These are phyloP conservation scores for Diospyros kaki DNA, from an alignment of 148 eudicot genomes.

Conservation along the genomic window DNA sequence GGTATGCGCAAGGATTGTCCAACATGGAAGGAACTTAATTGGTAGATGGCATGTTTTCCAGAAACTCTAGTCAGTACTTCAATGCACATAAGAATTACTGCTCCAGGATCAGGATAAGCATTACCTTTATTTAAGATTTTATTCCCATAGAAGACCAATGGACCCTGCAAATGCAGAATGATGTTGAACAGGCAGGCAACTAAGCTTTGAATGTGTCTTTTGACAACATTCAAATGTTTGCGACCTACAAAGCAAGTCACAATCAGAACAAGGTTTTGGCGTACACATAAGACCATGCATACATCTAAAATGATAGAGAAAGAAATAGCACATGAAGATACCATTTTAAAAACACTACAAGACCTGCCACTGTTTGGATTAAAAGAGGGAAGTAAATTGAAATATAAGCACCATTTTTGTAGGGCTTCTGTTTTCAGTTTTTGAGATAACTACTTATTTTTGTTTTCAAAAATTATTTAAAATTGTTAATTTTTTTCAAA, in stretches of 20 bases:
- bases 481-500: too few species aligned
- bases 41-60: slow-evolving; percentile 62
- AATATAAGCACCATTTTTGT: too few species aligned
- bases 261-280: slow-evolving; percentile 7
- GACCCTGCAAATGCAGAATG: slow-evolving; percentile 73
- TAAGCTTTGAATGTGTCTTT: slow-evolving; percentile 46
- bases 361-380: not conserved
- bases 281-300: not conserved
- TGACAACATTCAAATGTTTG: slow-evolving; percentile 49
- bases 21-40: slow-evolving; percentile 48
- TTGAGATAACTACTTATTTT: too few species aligned
- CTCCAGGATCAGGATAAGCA: slow-evolving; percentile 70
- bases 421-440: too few species aligned
- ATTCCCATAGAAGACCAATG: slow-evolving; percentile 39
- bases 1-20: slow-evolving; percentile 67
- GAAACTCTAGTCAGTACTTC: slow-evolving; percentile 62
- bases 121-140: slow-evolving; percentile 14
- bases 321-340: not conserved
- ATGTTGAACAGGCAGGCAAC: slow-evolving; percentile 71
- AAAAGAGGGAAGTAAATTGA: too few species aligned
- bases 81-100: slow-evolving; percentile 78
- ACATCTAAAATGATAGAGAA: not conserved
- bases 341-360: not conserved
- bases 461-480: too few species aligned
- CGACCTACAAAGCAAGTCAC: slow-evolving; percentile 56